Evolutionary conservation across 2,329 filamentous ascomycete species (phyloP), one percentile per base, ranked within the genome.

Genomic region (Achaetomium macrosporum): DNA sequence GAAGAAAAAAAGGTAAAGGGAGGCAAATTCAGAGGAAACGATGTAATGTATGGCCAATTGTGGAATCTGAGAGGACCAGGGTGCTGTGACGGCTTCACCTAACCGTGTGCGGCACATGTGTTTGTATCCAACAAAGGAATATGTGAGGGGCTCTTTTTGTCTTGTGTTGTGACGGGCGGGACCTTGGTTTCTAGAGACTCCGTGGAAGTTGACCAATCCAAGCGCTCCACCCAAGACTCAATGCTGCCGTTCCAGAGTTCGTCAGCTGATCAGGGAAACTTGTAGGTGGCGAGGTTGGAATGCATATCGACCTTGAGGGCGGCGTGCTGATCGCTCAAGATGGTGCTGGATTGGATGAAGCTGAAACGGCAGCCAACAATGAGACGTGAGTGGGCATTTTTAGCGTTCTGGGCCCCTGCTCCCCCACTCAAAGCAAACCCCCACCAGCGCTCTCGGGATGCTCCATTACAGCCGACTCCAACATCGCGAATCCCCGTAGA

Each of bases 351-450:
- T 17, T n/a, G 50, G 39, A 42, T 31, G 44, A 52, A 43, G 45
- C 33, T 47, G 43, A 51, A 51, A 51, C 49, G 25, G 25, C 25
- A 40, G 12, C 41, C 31, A 45, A 40, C 20, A 1, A n/a, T 33
- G 39, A 48, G 46, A 42, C 35, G 35, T 19, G 9, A 39, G 33
- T 30, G 20, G 41, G 41, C 33, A 15, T 9, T 40, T 44, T 45
- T 45, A 45, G 42, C 29, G 43, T 17, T 17, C 15, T 30, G 33
- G n/a, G 16, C n/a, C 39, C 25, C 41, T 2, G 15, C 7, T 11
- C 16, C 20, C 13, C 50, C 44, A 42, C 43, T 51, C 10, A 33
- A 17, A 10, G 4, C 4, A 7, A 25, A 7, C 25, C 25, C 25
- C 25, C 25, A 25, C 25, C 25, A 25, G 7, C 25, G 25, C 25